Percentiles rank a stretch among this genome's conserved stretches.
Evolutionary conservation across 164 flowering plant species (phyloP).

Genomic region (Chimonanthus praecox): DNA sequence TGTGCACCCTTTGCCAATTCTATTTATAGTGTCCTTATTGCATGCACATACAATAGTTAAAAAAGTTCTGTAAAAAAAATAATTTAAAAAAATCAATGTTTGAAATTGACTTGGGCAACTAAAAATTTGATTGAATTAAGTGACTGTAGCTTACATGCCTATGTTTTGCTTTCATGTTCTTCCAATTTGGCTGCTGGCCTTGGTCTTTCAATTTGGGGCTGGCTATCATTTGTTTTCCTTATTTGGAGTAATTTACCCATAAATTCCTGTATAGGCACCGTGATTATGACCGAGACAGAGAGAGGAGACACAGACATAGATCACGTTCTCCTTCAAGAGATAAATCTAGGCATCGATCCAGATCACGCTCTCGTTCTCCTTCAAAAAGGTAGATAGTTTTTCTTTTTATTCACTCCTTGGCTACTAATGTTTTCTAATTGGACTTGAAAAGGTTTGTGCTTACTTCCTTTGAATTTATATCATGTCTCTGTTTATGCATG

Average conservation of each 20-base stretch:
- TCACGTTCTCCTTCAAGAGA: constrained; percentile 47
- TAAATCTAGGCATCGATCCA: constrained; percentile 29
- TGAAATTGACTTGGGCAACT: too few relatives aligned
- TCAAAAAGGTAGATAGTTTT: constrained; percentile 37
- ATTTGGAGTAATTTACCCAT: background rate
- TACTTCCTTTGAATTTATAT: background rate
- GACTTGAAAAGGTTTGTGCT: background rate
- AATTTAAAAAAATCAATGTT: too few relatives aligned
- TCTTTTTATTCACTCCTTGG: background rate
- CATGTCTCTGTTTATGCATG: background rate
- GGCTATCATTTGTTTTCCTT: background rate
- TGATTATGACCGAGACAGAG: constrained; percentile 41
- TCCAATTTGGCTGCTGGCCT: background rate
- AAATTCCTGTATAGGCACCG: constrained; percentile 29
- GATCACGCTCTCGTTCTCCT: constrained; percentile 32
- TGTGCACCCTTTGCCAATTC: too few relatives aligned
- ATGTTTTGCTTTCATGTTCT: background rate
- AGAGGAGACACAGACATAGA: constrained; percentile 41
- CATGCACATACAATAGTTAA: too few relatives aligned
- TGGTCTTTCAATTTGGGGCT: background rate
- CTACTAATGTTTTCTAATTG: background rate
- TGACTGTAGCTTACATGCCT: too few relatives aligned
- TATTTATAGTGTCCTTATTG: too few relatives aligned
- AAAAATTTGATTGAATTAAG: too few relatives aligned
- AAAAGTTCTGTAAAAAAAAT: too few relatives aligned